Percentiles rank a stretch among this genome's conserved stretches.
Conservation (phyloP, 345 rosid species). For the Laguncularia racemosa region DNA sequence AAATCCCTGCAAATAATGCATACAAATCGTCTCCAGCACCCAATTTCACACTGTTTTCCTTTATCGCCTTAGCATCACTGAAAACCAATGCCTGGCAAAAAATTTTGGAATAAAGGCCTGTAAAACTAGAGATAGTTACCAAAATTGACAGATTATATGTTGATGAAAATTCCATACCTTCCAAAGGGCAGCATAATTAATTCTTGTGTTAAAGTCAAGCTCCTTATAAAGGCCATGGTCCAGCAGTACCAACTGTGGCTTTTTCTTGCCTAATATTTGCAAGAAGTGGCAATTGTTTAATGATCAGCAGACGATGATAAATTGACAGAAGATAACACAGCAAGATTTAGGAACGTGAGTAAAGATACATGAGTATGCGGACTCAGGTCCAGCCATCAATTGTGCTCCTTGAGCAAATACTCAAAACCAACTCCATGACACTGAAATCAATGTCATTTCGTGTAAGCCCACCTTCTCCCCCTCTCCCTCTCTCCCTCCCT, state of each 20-base stretch:
- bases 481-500: too few species aligned
- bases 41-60: slow-evolving; percentile 67
- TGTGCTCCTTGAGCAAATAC: too few species aligned
- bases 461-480: too few species aligned
- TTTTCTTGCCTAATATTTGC: slow-evolving; percentile 39
- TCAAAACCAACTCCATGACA: too few species aligned
- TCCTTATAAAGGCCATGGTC: slow-evolving; percentile 93
- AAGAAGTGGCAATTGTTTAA: not conserved
- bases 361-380: too few species aligned
- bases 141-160: slow-evolving; percentile 4
- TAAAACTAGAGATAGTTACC: not conserved
- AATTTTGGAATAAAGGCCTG: slow-evolving; percentile 8
- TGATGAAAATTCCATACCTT: slow-evolving; percentile 34
- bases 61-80: slow-evolving; percentile 78
- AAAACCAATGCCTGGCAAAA: slow-evolving; percentile 56
- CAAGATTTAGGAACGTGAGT: not conserved
- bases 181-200: slow-evolving; percentile 85
- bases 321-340: not conserved
- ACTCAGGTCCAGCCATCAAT: too few species aligned
- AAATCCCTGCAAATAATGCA: slow-evolving; percentile 72
- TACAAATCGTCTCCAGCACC: slow-evolving; percentile 95
- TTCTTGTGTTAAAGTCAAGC: slow-evolving; percentile 69
- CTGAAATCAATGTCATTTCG: too few species aligned
- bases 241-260: slow-evolving; percentile 82
- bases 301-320: too few species aligned